Evolutionary conservation across 306 rosid species (phyloP).

Genomic region (Acacia melanoxylon): DNA sequence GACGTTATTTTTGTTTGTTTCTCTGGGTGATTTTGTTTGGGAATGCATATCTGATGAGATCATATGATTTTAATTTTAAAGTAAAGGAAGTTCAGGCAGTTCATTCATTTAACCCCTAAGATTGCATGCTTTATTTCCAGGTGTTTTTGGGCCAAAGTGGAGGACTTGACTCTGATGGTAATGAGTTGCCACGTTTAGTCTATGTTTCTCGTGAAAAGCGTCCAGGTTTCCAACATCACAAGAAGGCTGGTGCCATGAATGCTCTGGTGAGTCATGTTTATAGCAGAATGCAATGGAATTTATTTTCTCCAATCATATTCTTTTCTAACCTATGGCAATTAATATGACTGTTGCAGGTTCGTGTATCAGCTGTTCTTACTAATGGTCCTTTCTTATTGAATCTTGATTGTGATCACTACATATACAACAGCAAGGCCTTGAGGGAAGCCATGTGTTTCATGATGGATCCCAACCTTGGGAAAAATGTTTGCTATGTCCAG

Average conservation of each 20-base stretch:
- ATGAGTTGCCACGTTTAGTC: conserved; percentile 84
- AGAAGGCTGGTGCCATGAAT: conserved; percentile 98
- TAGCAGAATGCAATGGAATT: not conserved
- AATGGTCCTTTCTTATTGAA: conserved; percentile 92
- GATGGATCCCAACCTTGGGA: conserved; percentile 95
- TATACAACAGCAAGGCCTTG: conserved; percentile 88
- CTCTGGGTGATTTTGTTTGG: not conserved
- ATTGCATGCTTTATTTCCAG: conserved; percentile 36
- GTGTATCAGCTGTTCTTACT: conserved; percentile 89
- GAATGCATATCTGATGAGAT: conserved; percentile 15
- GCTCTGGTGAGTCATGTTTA: conserved; percentile 63
- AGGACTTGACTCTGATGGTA: conserved; percentile 83
- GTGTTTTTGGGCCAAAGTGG: conserved; percentile 96
- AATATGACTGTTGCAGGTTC: conserved; percentile 55
- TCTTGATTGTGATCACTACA: conserved; percentile 98
- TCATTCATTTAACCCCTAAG: not conserved
- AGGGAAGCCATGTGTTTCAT: conserved; percentile 93
- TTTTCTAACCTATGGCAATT: not conserved
- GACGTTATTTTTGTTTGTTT: conserved; percentile 18
- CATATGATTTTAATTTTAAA: conserved; percentile 25
- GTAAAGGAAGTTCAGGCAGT: not conserved
- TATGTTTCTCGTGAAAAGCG: conserved; percentile 98
- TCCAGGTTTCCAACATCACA: conserved; percentile 95
- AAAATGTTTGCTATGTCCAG: conserved; percentile 81
- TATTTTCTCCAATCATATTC: conserved; percentile 4